Conservation (phyloP, 768 basidiomycete species). For the Macrolepiota albuminosa region DNA sequence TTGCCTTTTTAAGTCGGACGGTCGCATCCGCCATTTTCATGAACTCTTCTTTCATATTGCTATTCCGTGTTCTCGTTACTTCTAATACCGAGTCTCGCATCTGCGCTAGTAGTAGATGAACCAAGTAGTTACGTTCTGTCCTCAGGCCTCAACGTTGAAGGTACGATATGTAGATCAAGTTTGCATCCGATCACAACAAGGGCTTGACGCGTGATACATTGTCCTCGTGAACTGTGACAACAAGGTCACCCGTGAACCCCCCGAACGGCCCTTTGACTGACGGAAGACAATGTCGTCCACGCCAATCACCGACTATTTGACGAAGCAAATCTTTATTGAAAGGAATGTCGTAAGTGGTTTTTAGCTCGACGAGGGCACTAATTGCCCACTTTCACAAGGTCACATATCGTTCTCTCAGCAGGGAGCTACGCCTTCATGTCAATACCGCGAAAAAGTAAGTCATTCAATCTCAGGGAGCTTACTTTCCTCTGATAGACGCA, state of each 20-base stretch:
- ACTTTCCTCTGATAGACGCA: conserved; percentile 20
- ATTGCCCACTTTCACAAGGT: conserved; percentile 40
- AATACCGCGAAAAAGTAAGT: conserved; percentile 74
- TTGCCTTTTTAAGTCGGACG: background rate
- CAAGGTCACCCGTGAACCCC: background rate
- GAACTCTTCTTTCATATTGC: conserved; percentile 1
- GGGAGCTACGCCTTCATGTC: conserved; percentile 66
- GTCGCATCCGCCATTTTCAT: conserved; percentile 1
- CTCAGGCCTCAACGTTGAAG: background rate
- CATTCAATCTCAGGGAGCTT: background rate
- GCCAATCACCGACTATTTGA: conserved; percentile 40
- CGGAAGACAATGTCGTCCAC: conserved; percentile 33
- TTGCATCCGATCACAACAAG: no score
- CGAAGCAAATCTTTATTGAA: conserved; percentile 47
- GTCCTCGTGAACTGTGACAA: conserved; percentile 11
- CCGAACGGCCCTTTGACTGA: no score
- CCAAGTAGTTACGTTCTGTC: background rate
- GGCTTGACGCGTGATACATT: conserved; percentile 10
- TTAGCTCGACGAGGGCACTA: background rate
- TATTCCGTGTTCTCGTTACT: background rate
- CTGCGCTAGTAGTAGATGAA: background rate
- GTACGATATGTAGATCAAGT: no score
- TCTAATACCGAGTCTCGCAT: background rate
- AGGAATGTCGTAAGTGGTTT: conserved; percentile 38
- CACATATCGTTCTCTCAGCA: conserved; percentile 74